These are phyloP conservation scores for Dichotomopilus funicola DNA, from an alignment of 2,329 filamentous ascomycete genomes.

Conservation along the genomic window DNA sequence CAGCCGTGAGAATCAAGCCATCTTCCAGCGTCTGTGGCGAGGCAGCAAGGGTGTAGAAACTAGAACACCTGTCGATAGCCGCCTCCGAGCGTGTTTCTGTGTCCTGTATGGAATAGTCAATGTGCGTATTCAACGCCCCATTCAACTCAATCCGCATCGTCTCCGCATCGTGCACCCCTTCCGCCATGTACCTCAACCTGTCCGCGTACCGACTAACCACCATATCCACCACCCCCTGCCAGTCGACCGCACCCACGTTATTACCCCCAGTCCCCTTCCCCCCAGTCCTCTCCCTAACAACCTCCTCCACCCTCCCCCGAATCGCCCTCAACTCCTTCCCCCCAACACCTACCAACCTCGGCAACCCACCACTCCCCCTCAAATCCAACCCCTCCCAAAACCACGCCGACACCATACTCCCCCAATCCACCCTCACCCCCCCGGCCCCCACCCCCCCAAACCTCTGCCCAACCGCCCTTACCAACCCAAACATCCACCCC, in stretches of 20 bases:
- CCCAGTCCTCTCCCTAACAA: slow-evolving; percentile 20
- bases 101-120: slow-evolving; percentile 35
- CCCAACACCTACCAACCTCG: slow-evolving; percentile 20
- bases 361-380: slow-evolving; percentile 34
- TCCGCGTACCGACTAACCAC: slow-evolving; percentile 56
- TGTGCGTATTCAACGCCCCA: slow-evolving; percentile 35
- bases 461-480: slow-evolving; percentile 36
- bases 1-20: slow-evolving; percentile 37
- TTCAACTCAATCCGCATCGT: slow-evolving; percentile 33
- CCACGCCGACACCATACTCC: slow-evolving; percentile 44
- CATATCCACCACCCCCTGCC: slow-evolving; percentile 63
- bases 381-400: slow-evolving; percentile 47
- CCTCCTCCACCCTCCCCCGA: slow-evolving; percentile 27
- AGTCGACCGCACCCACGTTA: slow-evolving; percentile 40
- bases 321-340: slow-evolving; percentile 23
- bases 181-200: slow-evolving; percentile 40
- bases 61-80: slow-evolving; percentile 41
- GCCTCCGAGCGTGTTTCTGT: slow-evolving; percentile 33
- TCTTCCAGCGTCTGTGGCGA: slow-evolving; percentile 34
- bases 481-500: slow-evolving; percentile 35
- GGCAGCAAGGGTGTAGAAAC: slow-evolving; percentile 37
- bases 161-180: slow-evolving; percentile 24
- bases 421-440: slow-evolving; percentile 41
- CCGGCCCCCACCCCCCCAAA: slow-evolving; percentile 41
- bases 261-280: slow-evolving; percentile 9